Evolutionary conservation across 2,329 filamentous ascomycete species (phyloP), one percentile per base, ranked within the genome.

Genomic region (Neophaeococcomyces mojaviensis): DNA sequence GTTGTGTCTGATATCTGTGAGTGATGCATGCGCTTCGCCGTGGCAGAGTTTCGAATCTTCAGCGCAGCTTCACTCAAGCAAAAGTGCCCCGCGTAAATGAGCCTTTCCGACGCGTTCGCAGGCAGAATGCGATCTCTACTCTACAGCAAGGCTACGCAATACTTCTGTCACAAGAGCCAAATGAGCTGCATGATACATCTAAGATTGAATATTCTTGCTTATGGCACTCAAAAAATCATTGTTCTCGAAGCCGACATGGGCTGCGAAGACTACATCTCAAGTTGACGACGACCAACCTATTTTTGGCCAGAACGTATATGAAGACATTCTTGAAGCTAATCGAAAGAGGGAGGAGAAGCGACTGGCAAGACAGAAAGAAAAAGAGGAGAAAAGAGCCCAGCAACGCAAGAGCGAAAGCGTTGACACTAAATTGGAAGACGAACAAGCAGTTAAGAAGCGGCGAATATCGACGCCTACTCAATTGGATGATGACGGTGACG

Each of bases 221-320:
- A 39, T 37, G 41, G 41, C 41, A 24, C 16, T 37, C 20, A 44
- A 69, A 64, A 67, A 68, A 32, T 70, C 70, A 1, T 67, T 78
- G 15, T 81, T 81, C 63, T 78, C 73, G 41, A 76, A 74, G 52
- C 70, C 74, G 38, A 61, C 67, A 18, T 75, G 72, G 69, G 68
- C 72, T 13, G 49, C 55, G 8, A 28, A 48, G 16, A 15, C 49
- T 8, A 20, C 47, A 4, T 32, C 18, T 4, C 28, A 32, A 10
- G 41, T 34, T 34, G 58, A 59, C n/a, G 55, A 62, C 22, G 54
- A 56, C 8, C 33, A 63, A 10, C 67, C 71, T 9, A 69, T 76
- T 49, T 77, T 76, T 53, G 69, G 69, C 32, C 68, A 71, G 28
- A 64, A 67, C 47, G 61, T 69, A 2, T 74, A 71, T 51, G 62